Percentiles rank a stretch among this genome's conserved stretches.
Evolutionary conservation across 1,139 yeast species (phyloP).

Genomic region (Debaryomyces sp.): DNA sequence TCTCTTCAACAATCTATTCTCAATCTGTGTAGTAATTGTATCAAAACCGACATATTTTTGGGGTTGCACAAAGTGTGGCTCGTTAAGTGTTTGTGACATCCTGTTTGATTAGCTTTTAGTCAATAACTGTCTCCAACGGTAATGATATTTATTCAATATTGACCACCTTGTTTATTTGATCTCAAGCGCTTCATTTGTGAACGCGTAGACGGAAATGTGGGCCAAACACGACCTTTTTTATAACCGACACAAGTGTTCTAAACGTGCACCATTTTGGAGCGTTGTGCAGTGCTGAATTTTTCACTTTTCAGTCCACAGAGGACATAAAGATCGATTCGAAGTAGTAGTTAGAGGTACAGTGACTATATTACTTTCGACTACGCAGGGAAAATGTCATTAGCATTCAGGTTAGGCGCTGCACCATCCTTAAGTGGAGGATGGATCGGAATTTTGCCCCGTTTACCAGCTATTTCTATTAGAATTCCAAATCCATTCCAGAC

Average conservation of each 20-base stretch:
- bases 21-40: conserved; percentile 93
- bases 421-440: conserved; percentile 17
- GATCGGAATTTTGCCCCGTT: conserved; percentile 24
- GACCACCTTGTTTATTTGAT: conserved; percentile 6
- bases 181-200: conserved; percentile 8
- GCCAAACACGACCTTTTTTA: neutral
- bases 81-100: conserved; percentile 13
- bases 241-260: neutral
- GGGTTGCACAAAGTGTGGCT: conserved; percentile 30
- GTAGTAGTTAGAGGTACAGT: neutral
- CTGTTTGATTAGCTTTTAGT: neutral
- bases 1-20: conserved; percentile 84
- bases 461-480: conserved; percentile 23
- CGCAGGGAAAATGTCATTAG: conserved; percentile 24
- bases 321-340: conserved; percentile 3
- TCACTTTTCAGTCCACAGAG: neutral
- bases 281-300: conserved; percentile 3
- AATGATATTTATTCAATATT: neutral
- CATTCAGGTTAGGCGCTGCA: conserved; percentile 23
- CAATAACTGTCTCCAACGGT: neutral
- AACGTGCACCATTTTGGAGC: neutral
- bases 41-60: conserved; percentile 87
- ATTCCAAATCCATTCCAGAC: conserved; percentile 7
- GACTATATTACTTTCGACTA: neutral
- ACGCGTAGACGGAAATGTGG: conserved; percentile 7